These are phyloP conservation scores for Hypomyces perniciosus DNA, from an alignment of 2,329 filamentous ascomycete genomes.

Conservation along the genomic window DNA sequence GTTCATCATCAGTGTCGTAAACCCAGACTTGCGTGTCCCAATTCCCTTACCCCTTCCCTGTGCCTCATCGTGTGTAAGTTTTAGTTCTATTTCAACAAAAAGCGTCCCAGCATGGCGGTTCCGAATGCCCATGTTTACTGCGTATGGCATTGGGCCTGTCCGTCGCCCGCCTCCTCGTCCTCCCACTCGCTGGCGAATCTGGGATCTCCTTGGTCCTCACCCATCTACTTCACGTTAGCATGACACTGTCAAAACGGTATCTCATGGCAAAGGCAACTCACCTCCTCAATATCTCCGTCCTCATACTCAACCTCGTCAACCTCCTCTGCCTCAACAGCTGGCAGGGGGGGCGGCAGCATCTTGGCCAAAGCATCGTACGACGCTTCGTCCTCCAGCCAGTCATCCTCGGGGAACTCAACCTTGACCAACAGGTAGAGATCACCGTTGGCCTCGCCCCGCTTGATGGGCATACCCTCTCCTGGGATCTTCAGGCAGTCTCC, in stretches of 20 bases:
- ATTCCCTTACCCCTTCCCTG: too few relatives aligned
- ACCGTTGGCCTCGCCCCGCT: slow-evolving; percentile 75
- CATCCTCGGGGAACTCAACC: slow-evolving; percentile 81
- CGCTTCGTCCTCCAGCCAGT: slow-evolving; percentile 70
- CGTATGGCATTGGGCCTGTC: slow-evolving; percentile 63
- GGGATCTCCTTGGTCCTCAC: slow-evolving; percentile 63
- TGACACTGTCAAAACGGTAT: neutral
- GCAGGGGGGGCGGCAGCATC: slow-evolving; percentile 61
- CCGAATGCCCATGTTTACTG: slow-evolving; percentile 45
- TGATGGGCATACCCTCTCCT: slow-evolving; percentile 92
- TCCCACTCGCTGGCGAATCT: slow-evolving; percentile 62
- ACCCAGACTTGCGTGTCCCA: too few relatives aligned
- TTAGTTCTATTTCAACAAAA: slow-evolving; percentile 3
- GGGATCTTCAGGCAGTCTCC: slow-evolving; percentile 78
- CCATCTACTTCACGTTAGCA: slow-evolving; percentile 48
- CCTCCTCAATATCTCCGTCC: slow-evolving; percentile 74
- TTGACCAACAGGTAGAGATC: slow-evolving; percentile 84
- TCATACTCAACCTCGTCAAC: slow-evolving; percentile 87
- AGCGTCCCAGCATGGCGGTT: neutral
- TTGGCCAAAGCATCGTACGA: slow-evolving; percentile 65
- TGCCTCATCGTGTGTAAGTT: neutral
- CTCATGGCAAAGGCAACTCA: slow-evolving; percentile 30
- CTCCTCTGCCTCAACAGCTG: slow-evolving; percentile 62
- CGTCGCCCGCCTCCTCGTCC: slow-evolving; percentile 64
- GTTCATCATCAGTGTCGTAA: too few relatives aligned